These are phyloP conservation scores for Alternaria consortialis DNA, from an alignment of 2,329 filamentous ascomycete genomes.

Conservation along the genomic window DNA sequence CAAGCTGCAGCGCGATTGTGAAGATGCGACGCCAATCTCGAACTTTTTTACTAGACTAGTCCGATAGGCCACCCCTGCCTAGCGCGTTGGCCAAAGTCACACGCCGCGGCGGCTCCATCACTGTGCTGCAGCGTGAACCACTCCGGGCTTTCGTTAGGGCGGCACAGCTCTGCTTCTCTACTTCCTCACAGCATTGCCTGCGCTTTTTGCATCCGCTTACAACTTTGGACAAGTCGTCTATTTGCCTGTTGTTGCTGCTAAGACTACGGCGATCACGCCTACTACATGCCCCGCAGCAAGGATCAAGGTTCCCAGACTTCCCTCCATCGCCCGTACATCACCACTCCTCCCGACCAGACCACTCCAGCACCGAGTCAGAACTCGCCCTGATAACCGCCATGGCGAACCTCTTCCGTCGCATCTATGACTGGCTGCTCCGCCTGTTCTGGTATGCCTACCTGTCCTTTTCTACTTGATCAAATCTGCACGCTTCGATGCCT, in stretches of 20 bases:
- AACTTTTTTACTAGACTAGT: slow-evolving; percentile 23
- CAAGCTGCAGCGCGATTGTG: slow-evolving; percentile 9
- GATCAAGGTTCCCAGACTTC: slow-evolving; percentile 47
- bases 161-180: slow-evolving; percentile 39
- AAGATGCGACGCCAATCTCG: slow-evolving; percentile 15
- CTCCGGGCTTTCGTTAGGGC: slow-evolving; percentile 38
- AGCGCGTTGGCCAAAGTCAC: slow-evolving; percentile 26
- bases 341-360: slow-evolving; percentile 33
- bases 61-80: slow-evolving; percentile 25
- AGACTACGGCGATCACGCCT: slow-evolving; percentile 41
- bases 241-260: slow-evolving; percentile 38
- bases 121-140: slow-evolving; percentile 28
- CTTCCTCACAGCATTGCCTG: slow-evolving; percentile 19
- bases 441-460: slow-evolving; percentile 83
- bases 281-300: slow-evolving; percentile 48
- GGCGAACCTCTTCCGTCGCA: slow-evolving; percentile 89
- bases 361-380: slow-evolving; percentile 48
- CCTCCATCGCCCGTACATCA: slow-evolving; percentile 40
- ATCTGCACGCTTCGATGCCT: slow-evolving; percentile 33
- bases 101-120: slow-evolving; percentile 32
- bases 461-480: slow-evolving; percentile 17
- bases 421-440: slow-evolving; percentile 98
- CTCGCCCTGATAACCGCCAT: slow-evolving; percentile 59
- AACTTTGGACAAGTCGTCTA: slow-evolving; percentile 22
- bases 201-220: slow-evolving; percentile 35